phyloP scores from a whole-genome alignment of 495 filamentous ascomycete genomes.

The Penicillium steckii region DNA sequence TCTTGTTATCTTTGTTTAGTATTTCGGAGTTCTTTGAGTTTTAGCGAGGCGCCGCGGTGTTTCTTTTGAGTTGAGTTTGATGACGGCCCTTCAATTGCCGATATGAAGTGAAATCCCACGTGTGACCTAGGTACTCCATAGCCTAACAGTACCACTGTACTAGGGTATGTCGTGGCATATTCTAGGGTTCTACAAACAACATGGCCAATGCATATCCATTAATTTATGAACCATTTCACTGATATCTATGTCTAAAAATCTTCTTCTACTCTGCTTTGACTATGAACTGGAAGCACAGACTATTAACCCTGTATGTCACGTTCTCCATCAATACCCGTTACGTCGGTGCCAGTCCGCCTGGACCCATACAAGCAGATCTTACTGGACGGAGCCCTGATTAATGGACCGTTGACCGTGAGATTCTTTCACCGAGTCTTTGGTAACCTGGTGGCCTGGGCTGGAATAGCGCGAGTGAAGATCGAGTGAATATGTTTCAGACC shows the following conservation, averaged over 20 bases:
- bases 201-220: no score
- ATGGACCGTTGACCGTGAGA: not conserved
- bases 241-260: no score
- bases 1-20: not conserved
- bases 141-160: no score
- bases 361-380: not conserved
- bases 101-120: no score
- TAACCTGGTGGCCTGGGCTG: not conserved
- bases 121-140: no score
- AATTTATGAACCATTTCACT: no score
- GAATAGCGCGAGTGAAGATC: not conserved
- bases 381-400: not conserved
- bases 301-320: not conserved
- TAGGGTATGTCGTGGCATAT: no score
- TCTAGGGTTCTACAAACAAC: no score
- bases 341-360: not conserved
- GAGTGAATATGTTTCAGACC: conserved; percentile 4
- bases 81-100: no score
- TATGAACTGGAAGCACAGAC: no score
- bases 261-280: no score
- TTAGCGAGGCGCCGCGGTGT: conserved; percentile 7
- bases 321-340: not conserved
- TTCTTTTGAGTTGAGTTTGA: no score
- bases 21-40: not conserved
- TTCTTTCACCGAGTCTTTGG: not conserved